Percentiles rank a stretch among this genome's conserved stretches.
These are phyloP conservation scores for Rhododendron williamsianum DNA, from an alignment of 148 eudicot genomes.

Conservation along the genomic window DNA sequence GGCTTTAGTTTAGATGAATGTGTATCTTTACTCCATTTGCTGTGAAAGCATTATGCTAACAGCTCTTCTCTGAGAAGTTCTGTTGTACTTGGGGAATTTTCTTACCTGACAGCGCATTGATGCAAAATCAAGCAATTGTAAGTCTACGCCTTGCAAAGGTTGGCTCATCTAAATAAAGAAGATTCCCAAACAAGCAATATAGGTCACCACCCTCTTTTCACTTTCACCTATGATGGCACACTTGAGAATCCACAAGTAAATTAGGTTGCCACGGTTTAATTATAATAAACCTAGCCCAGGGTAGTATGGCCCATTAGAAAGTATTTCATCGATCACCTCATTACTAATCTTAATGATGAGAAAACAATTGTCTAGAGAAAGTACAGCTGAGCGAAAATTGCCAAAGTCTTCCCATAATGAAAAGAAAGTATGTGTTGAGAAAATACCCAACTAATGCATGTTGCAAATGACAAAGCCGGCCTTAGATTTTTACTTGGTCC, in stretches of 20 bases:
- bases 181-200: background rate
- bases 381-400: background rate
- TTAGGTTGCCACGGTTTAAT: background rate
- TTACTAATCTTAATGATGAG: background rate
- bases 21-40: background rate
- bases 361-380: background rate
- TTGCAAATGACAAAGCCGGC: background rate
- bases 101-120: background rate
- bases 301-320: background rate
- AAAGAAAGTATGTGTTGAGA: background rate
- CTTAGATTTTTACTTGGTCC: background rate
- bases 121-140: background rate
- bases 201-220: background rate
- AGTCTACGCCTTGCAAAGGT: background rate
- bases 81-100: background rate
- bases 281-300: background rate
- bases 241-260: background rate
- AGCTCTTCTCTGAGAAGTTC: background rate
- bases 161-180: background rate
- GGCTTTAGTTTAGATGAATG: background rate
- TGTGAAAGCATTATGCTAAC: background rate
- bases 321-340: background rate
- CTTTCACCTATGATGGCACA: background rate
- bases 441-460: background rate
- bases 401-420: background rate